Evolutionary conservation across 2,329 filamentous ascomycete genomes (phyloP).

Genomic region (Camptophora hylomeconis): DNA sequence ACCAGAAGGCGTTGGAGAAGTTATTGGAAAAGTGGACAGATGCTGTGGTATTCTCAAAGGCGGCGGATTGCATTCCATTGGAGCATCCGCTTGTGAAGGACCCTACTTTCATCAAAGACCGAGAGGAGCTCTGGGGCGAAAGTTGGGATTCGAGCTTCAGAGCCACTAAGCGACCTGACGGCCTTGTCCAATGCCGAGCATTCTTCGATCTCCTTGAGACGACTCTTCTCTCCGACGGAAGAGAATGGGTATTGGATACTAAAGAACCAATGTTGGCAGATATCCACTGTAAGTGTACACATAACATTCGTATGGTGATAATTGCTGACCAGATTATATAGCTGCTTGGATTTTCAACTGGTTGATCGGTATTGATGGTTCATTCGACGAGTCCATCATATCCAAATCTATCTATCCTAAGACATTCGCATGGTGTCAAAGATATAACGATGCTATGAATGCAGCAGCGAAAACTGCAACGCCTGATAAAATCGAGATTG

Average conservation of each 20-base stretch:
- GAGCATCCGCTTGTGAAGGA: not conserved
- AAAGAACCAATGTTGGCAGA: slow-evolving; percentile 1
- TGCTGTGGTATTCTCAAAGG: slow-evolving; percentile 5
- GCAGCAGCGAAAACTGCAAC: slow-evolving; percentile 2
- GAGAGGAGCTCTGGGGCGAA: slow-evolving; percentile 4
- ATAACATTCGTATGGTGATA: too few species aligned
- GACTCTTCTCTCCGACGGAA: slow-evolving; percentile 1
- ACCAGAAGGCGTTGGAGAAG: slow-evolving; percentile 41
- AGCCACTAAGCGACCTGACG: slow-evolving; percentile 2
- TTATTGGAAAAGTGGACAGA: slow-evolving; percentile 14
- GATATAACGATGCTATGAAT: slow-evolving; percentile 1
- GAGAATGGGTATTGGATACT: slow-evolving; percentile 2
- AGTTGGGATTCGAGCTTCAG: slow-evolving; percentile 3
- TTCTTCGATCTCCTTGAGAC: slow-evolving; percentile 4
- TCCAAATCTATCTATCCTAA: slow-evolving; percentile 1
- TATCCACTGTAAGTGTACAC: too few species aligned
- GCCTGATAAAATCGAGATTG: slow-evolving; percentile 1
- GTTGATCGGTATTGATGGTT: slow-evolving; percentile 2
- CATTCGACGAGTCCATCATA: slow-evolving; percentile 2
- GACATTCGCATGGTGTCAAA: slow-evolving; percentile 2
- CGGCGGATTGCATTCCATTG: slow-evolving; percentile 3
- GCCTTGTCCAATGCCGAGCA: slow-evolving; percentile 1
- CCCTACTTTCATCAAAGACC: slow-evolving; percentile 4
- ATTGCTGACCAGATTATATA: too few species aligned
- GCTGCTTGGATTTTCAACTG: slow-evolving; percentile 6